These are phyloP conservation scores for Fraxinus latifolia DNA, from an alignment of 305 asterid species.

Conservation along the genomic window DNA sequence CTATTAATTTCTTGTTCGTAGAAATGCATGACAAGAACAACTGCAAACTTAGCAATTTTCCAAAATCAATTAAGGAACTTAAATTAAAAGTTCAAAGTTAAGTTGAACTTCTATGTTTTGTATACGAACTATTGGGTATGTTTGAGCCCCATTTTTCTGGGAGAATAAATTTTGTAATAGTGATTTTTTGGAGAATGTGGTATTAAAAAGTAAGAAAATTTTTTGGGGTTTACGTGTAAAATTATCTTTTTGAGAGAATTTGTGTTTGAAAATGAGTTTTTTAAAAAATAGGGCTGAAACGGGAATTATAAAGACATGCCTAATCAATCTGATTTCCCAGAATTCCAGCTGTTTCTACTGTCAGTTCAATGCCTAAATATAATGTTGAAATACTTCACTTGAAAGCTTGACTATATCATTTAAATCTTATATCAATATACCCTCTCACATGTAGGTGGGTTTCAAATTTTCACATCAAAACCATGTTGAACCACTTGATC, in stretches of 20 bases:
- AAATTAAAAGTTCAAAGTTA: constrained; percentile 7
- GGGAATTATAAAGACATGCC: neutral
- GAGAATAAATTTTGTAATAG: neutral
- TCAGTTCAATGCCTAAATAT: neutral
- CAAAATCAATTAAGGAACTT: neutral
- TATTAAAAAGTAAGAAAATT: neutral
- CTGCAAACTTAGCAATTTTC: neutral
- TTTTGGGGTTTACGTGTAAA: neutral
- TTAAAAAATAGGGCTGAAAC: neutral
- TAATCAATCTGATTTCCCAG: constrained; percentile 10
- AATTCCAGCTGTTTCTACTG: neutral
- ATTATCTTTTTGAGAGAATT: neutral
- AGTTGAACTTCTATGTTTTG: neutral
- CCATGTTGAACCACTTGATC: neutral
- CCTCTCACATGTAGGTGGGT: neutral
- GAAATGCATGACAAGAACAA: neutral
- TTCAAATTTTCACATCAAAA: neutral
- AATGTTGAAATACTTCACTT: neutral
- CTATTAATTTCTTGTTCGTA: neutral
- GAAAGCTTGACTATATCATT: neutral
- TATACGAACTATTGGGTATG: neutral
- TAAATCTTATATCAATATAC: neutral
- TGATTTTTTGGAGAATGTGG: neutral
- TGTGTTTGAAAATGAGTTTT: neutral
- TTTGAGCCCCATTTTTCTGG: neutral